Conservation (phyloP, 73 alveolate species). For the Diophrys sp. region DNA sequence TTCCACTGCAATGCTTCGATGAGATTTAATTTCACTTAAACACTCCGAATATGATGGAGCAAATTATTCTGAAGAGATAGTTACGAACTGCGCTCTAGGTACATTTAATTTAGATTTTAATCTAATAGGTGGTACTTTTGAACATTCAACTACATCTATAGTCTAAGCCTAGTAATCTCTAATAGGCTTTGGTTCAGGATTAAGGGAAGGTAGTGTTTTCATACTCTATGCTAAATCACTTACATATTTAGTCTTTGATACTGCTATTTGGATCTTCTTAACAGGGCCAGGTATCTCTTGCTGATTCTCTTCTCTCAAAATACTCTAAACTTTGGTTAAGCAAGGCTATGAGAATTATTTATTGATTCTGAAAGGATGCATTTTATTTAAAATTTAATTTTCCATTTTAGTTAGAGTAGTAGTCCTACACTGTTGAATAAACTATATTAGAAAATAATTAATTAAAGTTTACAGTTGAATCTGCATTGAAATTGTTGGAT, state of each 20-base stretch:
- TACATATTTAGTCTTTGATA: neutral
- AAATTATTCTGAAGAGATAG: too few species aligned
- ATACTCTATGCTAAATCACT: neutral
- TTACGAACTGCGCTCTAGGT: too few species aligned
- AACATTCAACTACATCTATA: neutral
- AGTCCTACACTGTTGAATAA: neutral
- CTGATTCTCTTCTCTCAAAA: neutral
- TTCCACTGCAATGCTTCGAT: neutral
- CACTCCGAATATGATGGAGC: too few species aligned
- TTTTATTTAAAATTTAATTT: too few species aligned
- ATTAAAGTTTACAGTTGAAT: conserved; percentile 6
- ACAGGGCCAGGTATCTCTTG: neutral
- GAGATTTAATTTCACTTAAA: neutral
- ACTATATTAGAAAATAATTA: conserved; percentile 18
- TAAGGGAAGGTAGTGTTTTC: neutral
- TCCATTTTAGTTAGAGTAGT: too few species aligned
- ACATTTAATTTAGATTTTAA: too few species aligned
- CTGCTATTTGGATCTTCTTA: too few species aligned
- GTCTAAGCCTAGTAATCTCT: neutral
- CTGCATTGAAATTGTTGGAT: conserved; percentile 29
- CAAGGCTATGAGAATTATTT: neutral
- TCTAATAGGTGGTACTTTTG: neutral
- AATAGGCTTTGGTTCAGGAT: neutral
- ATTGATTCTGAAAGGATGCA: neutral
- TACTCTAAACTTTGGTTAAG: neutral